Base-by-base conservation (phyloP, 2,329 filamentous ascomycete species). In the Pseudofabraea citricarpa region DNA sequence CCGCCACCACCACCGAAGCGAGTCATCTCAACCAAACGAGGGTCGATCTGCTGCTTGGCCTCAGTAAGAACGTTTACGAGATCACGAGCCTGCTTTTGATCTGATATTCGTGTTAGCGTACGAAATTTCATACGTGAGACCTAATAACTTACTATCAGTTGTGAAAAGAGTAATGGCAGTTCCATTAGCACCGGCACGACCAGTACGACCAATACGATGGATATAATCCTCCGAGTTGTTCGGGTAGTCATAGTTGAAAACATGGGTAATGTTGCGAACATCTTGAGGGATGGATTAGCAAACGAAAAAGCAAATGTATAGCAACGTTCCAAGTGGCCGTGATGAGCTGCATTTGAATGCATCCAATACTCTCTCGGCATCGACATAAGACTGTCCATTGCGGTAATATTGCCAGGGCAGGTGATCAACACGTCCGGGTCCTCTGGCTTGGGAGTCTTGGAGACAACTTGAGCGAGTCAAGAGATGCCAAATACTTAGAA, bases 201-300 rank as follows among this genome's bases (percentile, higher is more conserved):
- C 91, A 59, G 93, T 97, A 73, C 93, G 87, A 61, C 93, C 93
- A 68, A 91, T 93, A 68, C 93, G 87, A 66, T 96, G 93, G 58
- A 97, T 95, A 63, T 97, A 97, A 65, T 97, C 91, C 74, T 98
- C 93, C 62, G 93, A 82, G 72, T 97, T 97, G 77, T 97, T 97
- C 69, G 91, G 91, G 72, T 97, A 97, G 70, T 97, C 93, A 87
- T 97, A 96, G 83, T 97, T 97, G 74, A 98, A 81, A 73, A 98
- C 93, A 75, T 98, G 93, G 73, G 93, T 97, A 76, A 98, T 98
- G 80, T 98, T 95, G 75, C 90, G 91, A 77, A 98, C 93, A 86
- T 98, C 93, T 97, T 96, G 65, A 74, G 68, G 73, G 66, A 77
- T 69, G 80, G 77, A 87, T 95, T 94, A 95, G 89, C 81, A 81